Evolutionary conservation across 2,329 filamentous ascomycete species (phyloP), one percentile per base, ranked within the genome.

Genomic region (Alternaria arbusti): DNA sequence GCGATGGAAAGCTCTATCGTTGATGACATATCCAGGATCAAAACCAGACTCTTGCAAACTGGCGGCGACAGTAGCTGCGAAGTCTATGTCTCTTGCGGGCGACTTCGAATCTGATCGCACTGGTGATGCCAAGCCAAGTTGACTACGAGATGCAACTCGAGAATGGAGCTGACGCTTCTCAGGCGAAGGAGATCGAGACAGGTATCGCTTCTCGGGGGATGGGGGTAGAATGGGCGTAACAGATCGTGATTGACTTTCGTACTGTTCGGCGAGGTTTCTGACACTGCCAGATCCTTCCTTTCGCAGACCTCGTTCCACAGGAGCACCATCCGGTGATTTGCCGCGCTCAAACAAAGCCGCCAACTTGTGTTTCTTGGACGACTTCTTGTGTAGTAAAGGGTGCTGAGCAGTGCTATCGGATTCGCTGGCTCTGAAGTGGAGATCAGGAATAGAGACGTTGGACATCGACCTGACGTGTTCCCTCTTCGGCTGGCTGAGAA

Each of bases 21-120:
- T 76, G 49, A 84, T 75, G 7, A 84, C 82, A 30, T 83, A 73
- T 51, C 81, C 74, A 5, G 82, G 78, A 66, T 84, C 75, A 66
- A 85, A 85, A 30, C 83, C 83, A 25, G 81, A 83, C 54, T 82
- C 79, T 60, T 81, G 76, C 13, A 85, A 69, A 28, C 82, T 82
- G 54, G 82, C 83, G 22, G 83, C 82, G 8, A 85, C 70, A 5
- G 82, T 82, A 5, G 82, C 83, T 23, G 83, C 81, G 57, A 85
- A 85, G 64, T 84, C 83, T 36, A 83, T 78, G 51, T 84, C 81
- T 54, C 72, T 70, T 22, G 73, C 65, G 17, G 78, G 77, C 8
- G 73, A 69, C 36, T 70, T 69, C 6, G 67, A 65, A 50, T 70
- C 67, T 20, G 67, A 66, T 51, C 72, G 70, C n/a, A 72, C 66